A percentile compares a stretch with the other conserved stretches of the same genome.
phyloP scores from a whole-genome alignment of 164 flowering plant species.

The Pachysandra terminalis region DNA sequence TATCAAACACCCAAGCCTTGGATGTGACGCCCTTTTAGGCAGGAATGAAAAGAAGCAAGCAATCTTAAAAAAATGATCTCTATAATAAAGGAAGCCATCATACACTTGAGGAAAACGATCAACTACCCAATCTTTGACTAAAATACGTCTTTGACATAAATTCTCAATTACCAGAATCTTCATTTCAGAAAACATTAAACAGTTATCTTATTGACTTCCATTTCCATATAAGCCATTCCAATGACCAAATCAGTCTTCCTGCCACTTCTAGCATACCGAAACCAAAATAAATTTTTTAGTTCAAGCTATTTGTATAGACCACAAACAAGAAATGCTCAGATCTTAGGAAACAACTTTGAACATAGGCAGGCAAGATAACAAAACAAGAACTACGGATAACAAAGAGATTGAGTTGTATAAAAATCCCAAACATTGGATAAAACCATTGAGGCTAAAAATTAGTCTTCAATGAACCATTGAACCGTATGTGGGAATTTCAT shows the following conservation, averaged over 20 bases:
- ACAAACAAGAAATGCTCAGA: too few relatives aligned
- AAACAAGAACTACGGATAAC: too few relatives aligned
- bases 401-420: too few relatives aligned
- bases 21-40: too few relatives aligned
- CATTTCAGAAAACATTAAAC: neutral
- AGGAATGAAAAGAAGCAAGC: neutral
- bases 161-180: neutral
- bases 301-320: neutral
- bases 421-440: too few relatives aligned
- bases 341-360: neutral
- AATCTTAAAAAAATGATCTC: neutral
- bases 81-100: too few relatives aligned
- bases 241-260: neutral
- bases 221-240: neutral
- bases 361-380: neutral
- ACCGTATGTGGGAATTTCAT: too few relatives aligned
- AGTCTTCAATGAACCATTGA: too few relatives aligned
- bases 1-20: too few relatives aligned
- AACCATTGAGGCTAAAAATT: too few relatives aligned
- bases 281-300: neutral
- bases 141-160: too few relatives aligned
- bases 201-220: neutral
- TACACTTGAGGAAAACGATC: neutral
- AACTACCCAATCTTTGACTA: neutral
- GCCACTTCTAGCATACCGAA: neutral